Percentiles rank a stretch among this genome's conserved stretches.
Conservation (phyloP, 140 eudicot species). For the Oenanthe javanica region DNA sequence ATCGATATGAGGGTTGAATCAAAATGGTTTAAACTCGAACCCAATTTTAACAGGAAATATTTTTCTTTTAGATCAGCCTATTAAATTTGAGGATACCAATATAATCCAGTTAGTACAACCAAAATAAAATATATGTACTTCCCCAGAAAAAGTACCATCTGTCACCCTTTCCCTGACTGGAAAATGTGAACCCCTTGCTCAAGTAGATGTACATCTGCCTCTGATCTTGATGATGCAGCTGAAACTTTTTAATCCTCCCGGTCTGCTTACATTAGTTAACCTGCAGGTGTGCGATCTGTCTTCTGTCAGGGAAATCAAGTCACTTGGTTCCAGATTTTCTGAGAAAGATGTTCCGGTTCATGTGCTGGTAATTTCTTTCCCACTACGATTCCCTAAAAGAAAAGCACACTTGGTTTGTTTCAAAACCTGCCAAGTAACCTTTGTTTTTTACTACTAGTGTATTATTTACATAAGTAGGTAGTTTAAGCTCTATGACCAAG, state of each 20-base stretch:
- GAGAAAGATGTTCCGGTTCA: conserved; percentile 66
- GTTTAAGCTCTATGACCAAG: no score
- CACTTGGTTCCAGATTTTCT: conserved; percentile 65
- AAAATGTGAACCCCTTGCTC: not conserved
- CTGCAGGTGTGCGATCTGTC: conserved; percentile 88
- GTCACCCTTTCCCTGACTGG: not conserved
- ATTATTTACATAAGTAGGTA: not conserved
- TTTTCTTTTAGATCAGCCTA: not conserved
- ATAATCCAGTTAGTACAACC: not conserved
- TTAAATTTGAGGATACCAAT: not conserved
- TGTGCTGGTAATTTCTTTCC: conserved; percentile 55
- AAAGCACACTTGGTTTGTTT: not conserved
- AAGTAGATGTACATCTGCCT: not conserved
- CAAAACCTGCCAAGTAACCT: not conserved
- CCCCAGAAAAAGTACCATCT: not conserved
- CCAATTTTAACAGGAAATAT: not conserved
- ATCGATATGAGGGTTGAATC: not conserved
- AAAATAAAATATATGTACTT: not conserved
- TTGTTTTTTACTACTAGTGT: not conserved
- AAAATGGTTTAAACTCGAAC: not conserved
- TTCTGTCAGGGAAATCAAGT: conserved; percentile 56
- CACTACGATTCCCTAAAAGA: not conserved
- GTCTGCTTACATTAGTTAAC: conserved; percentile 4
- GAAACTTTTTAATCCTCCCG: not conserved
- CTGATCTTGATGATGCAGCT: not conserved